Evolutionary conservation across 208 protist genomes (phyloP), one percentile per base, ranked within the genome.

Genomic region (Trypanosomatidae sp.): DNA sequence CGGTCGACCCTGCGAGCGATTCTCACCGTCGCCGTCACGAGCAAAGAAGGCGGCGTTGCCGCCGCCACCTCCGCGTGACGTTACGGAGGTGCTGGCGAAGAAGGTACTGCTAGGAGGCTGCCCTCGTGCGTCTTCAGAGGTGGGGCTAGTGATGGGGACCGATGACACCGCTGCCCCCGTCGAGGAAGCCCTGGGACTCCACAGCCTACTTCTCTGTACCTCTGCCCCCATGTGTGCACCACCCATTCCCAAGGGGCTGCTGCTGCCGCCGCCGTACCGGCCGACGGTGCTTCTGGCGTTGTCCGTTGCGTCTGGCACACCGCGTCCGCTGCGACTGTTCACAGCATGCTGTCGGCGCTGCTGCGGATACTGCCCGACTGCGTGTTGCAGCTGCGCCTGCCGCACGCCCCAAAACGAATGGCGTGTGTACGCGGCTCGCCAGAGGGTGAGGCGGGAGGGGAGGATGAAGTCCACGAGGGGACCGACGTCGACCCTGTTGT

Each of bases 401-500:
- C 82, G 75, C 58, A 53, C 72, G 22, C 30, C 64, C 75, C 76
- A 86, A 68, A 86, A 90, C 17, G 74, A 81, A 47, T 91, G 79
- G 10, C 86, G 86, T 0, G 81, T 43, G 71, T 85, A 87, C 6
- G 80, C 82, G 1, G 56, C 44, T n/a, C 74, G 70, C 86, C 86
- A 91, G 12, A 84, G 28, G 7, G 33, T 50, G 7, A 91, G 59
- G 62, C 83, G 71, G 2, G 62, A n/a, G 0, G 60, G 80, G 2
- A 69, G 73, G 22, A 88, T 50, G 3, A 71, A 64, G 58, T 88
- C 77, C n/a, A 91, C 41, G n/a, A 91, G 81, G 12, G 86, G 86
- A 0, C 86, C 86, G 49, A 91, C 71, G 12, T 69, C 1, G 3
- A 76, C 22, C 44, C 79, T 65, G 70, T 91, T 91, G 68, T 88